Percentiles rank a stretch among this genome's conserved stretches.
These are phyloP conservation scores for Psophocarpus tetragonolobus DNA, from an alignment of 306 rosid species.

Conservation along the genomic window DNA sequence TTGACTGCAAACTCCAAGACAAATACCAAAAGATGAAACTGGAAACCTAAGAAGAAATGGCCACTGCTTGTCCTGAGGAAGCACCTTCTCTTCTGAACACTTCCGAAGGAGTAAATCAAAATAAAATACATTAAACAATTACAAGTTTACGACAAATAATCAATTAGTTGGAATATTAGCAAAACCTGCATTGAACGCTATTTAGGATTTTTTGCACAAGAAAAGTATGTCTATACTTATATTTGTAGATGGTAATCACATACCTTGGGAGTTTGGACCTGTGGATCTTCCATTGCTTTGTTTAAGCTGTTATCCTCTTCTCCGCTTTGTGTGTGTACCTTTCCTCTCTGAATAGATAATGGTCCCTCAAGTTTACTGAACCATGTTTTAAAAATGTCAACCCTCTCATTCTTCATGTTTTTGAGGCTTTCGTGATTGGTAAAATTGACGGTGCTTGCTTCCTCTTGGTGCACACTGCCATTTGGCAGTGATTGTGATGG, in stretches of 20 bases:
- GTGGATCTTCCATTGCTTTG: conserved; percentile 48
- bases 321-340: conserved; percentile 18
- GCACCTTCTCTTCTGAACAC: conserved; percentile 70
- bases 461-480: conserved; percentile 29
- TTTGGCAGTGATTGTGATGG: conserved; percentile 60
- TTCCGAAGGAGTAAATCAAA: conserved; percentile 35
- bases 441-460: background rate
- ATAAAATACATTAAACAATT: background rate
- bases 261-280: conserved; percentile 66
- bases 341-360: conserved; percentile 51
- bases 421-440: conserved; percentile 28
- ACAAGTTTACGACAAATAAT: too few species aligned
- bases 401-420: conserved; percentile 47
- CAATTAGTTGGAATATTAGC: background rate
- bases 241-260: conserved; percentile 1
- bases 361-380: conserved; percentile 65
- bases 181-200: background rate
- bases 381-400: conserved; percentile 76
- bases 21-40: conserved; percentile 68
- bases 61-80: conserved; percentile 68
- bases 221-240: background rate
- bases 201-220: background rate
- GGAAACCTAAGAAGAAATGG: conserved; percentile 84
- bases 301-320: conserved; percentile 33
- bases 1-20: conserved; percentile 85